These are phyloP conservation scores for Russula brevipes DNA, from an alignment of 768 basidiomycete species.

Conservation along the genomic window DNA sequence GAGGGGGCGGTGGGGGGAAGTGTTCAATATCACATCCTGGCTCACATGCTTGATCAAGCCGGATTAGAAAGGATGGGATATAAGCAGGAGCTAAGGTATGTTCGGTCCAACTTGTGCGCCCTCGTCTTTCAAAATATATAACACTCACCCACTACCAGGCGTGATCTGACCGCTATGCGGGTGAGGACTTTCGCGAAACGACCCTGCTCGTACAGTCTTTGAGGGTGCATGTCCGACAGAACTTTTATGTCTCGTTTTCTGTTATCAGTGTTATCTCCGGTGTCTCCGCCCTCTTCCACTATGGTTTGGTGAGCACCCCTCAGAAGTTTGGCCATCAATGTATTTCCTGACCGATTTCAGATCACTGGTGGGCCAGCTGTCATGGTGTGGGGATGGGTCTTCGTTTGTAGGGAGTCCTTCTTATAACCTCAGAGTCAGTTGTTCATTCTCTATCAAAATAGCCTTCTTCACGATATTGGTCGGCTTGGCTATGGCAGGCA, in stretches of 20 bases:
- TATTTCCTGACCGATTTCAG: constrained; percentile 31
- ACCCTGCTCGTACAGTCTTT: not conserved
- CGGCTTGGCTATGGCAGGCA: constrained; percentile 71
- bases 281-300: constrained; percentile 61
- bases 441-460: constrained; percentile 25
- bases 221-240: constrained; percentile 35
- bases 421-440: not conserved
- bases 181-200: constrained; percentile 32
- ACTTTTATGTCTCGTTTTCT: constrained; percentile 70
- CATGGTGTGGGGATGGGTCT: constrained; percentile 73
- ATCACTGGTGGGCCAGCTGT: constrained; percentile 72
- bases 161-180: constrained; percentile 58
- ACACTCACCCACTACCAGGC: constrained; percentile 34
- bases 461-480: constrained; percentile 67
- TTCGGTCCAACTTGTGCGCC: constrained; percentile 16
- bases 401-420: constrained; percentile 45
- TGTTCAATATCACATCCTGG: not conserved
- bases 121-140: not conserved
- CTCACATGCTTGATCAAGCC: constrained; percentile 44
- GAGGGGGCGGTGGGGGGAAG: not conserved
- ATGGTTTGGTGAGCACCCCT: constrained; percentile 53
- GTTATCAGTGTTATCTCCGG: constrained; percentile 75
- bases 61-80: constrained; percentile 68
- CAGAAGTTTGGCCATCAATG: not conserved
- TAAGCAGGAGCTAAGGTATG: constrained; percentile 62